Percentiles rank a stretch among this genome's conserved stretches.
Evolutionary conservation across 2,329 filamentous ascomycete genomes (phyloP).

Genomic region (Scorias spongiosa): DNA sequence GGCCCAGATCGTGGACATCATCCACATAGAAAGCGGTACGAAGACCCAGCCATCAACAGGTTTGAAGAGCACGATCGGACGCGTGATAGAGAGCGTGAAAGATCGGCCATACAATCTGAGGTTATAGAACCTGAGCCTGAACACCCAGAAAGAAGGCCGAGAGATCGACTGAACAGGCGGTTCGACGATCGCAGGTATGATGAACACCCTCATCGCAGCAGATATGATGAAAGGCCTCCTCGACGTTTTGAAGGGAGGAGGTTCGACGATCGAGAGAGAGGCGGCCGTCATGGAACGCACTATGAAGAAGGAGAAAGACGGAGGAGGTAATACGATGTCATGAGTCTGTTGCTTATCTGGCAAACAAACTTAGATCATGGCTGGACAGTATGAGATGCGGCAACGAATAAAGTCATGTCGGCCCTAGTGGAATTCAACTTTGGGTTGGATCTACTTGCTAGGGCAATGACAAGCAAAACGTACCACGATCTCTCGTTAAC

Average conservation of each 20-base stretch:
- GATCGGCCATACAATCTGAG: not conserved
- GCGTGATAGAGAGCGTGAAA: conserved; percentile 10
- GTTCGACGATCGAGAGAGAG: not conserved
- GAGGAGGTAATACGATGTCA: conserved; percentile 9
- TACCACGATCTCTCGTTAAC: too few relatives aligned
- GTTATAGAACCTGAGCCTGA: not conserved
- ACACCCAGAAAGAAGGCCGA: conserved; percentile 1
- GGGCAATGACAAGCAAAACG: too few relatives aligned
- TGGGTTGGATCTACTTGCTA: too few relatives aligned
- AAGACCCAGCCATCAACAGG: not conserved
- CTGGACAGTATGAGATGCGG: too few relatives aligned
- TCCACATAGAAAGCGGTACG: not conserved
- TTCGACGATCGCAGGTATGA: conserved; percentile 16
- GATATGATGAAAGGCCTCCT: conserved; percentile 9
- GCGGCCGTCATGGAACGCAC: conserved; percentile 6
- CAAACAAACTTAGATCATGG: too few relatives aligned
- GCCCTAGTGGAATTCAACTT: too few relatives aligned
- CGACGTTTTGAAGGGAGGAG: not conserved
- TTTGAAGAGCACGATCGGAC: conserved; percentile 10
- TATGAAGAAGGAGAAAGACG: conserved; percentile 8
- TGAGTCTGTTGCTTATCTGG: too few relatives aligned
- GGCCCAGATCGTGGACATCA: not conserved
- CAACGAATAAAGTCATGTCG: too few relatives aligned
- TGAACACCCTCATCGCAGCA: conserved; percentile 9
- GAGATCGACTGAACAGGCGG: conserved; percentile 8